phyloP scores from a whole-genome alignment of 371 early-diverging fungal genomes.

The Cokeromyces recurvatus region DNA sequence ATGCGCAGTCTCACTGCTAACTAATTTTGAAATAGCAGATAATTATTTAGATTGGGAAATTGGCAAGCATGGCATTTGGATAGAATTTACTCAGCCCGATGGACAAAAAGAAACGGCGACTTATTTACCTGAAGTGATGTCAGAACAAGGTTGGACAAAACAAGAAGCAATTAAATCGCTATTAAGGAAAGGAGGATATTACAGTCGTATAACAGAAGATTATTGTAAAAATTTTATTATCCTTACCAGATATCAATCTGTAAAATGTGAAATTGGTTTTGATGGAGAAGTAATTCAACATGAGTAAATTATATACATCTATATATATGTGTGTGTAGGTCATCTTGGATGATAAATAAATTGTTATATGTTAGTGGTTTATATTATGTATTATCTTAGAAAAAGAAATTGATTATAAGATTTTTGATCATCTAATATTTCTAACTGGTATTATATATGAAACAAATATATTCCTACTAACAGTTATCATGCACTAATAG shows the following conservation, averaged over 20 bases:
- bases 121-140: constrained; percentile 84
- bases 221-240: constrained; percentile 52
- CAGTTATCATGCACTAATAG: too few relatives aligned
- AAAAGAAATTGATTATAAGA: too few relatives aligned
- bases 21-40: constrained; percentile 73
- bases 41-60: constrained; percentile 87
- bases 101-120: constrained; percentile 73
- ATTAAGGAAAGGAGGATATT: constrained; percentile 81
- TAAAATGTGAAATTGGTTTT: constrained; percentile 34
- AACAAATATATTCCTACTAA: too few relatives aligned
- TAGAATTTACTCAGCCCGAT: constrained; percentile 60
- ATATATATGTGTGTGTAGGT: too few relatives aligned
- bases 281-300: constrained; percentile 8
- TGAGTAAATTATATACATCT: background rate
- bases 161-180: constrained; percentile 77
- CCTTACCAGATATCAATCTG: constrained; percentile 77
- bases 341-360: too few relatives aligned
- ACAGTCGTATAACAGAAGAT: constrained; percentile 53
- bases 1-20: constrained; percentile 82
- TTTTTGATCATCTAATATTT: too few relatives aligned
- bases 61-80: constrained; percentile 90
- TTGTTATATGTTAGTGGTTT: too few relatives aligned
- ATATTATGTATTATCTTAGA: too few relatives aligned
- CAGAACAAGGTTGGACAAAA: constrained; percentile 79
- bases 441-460: too few relatives aligned